A percentile compares a stretch with the other conserved stretches of the same genome.
phyloP scores from a whole-genome alignment of 352 stramenopile species.

The Phytophthora megakarya region DNA sequence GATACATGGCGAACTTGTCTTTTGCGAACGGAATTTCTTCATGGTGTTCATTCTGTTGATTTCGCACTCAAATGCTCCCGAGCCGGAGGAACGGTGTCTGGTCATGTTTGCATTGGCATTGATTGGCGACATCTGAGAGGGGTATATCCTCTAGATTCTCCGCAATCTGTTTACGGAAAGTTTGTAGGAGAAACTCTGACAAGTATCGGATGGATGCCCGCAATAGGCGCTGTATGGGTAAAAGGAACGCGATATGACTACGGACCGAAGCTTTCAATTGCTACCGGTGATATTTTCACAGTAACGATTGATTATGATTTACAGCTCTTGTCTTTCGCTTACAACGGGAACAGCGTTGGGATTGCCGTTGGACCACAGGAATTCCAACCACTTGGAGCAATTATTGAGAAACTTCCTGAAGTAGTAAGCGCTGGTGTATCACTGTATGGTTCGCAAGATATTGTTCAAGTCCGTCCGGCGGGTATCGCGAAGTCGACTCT shows the following conservation, averaged over 20 bases:
- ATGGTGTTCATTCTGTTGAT: constrained; percentile 77
- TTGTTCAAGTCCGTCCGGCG: constrained; percentile 73
- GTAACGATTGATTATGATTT: constrained; percentile 78
- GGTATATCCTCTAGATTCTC: not conserved
- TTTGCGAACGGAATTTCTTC: constrained; percentile 60
- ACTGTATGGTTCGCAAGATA: constrained; percentile 69
- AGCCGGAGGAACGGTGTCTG: constrained; percentile 61
- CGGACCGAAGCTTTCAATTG: constrained; percentile 47
- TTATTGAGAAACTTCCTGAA: constrained; percentile 38
- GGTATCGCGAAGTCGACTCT: constrained; percentile 81
- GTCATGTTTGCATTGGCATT: constrained; percentile 78
- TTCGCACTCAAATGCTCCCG: constrained; percentile 80
- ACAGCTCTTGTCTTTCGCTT: constrained; percentile 68
- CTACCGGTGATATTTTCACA: constrained; percentile 73
- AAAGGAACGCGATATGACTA: constrained; percentile 61
- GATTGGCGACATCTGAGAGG: constrained; percentile 50
- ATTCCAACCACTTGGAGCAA: constrained; percentile 42
- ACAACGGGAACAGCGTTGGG: constrained; percentile 69
- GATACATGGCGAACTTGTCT: constrained; percentile 73
- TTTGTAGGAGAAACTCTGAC: constrained; percentile 55
- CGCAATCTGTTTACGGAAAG: constrained; percentile 30
- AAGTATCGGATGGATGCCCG: constrained; percentile 87
- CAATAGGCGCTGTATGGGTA: constrained; percentile 78
- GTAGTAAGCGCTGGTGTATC: constrained; percentile 64
- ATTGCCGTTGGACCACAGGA: constrained; percentile 54